These are phyloP conservation scores for Fusarium sp. DNA, from an alignment of 2,329 filamentous ascomycete species.

Conservation along the genomic window DNA sequence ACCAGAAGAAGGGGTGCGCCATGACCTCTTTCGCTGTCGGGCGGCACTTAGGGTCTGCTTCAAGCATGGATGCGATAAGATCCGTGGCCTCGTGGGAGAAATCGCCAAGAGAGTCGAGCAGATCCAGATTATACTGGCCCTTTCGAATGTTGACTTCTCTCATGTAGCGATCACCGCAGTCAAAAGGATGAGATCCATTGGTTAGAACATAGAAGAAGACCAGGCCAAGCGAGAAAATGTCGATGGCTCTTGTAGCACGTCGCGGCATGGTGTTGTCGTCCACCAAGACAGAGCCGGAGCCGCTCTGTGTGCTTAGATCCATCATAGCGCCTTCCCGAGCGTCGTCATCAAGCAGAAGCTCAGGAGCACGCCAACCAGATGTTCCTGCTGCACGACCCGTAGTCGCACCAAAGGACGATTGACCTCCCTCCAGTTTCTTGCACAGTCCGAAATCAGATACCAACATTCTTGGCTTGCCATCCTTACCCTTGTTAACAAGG, in stretches of 20 bases:
- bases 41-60: conserved; percentile 64
- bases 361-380: conserved; percentile 95
- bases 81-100: conserved; percentile 89
- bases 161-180: conserved; percentile 94
- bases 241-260: conserved; percentile 93
- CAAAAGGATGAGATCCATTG: conserved; percentile 90
- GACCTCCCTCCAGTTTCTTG: conserved; percentile 94
- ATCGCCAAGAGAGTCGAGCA: conserved; percentile 81
- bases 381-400: conserved; percentile 94
- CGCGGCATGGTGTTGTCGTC: conserved; percentile 71
- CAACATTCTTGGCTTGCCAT: conserved; percentile 81
- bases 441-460: conserved; percentile 98
- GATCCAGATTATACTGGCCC: conserved; percentile 78
- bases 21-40: conserved; percentile 84
- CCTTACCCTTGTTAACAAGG: conserved; percentile 80
- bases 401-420: conserved; percentile 94
- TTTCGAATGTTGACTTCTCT: conserved; percentile 98
- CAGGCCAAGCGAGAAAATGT: conserved; percentile 95
- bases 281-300: conserved; percentile 69
- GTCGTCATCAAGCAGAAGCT: conserved; percentile 87
- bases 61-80: conserved; percentile 84
- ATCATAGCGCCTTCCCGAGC: conserved; percentile 62
- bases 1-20: conserved; percentile 97
- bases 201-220: conserved; percentile 99
- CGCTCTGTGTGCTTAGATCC: conserved; percentile 69